Evolutionary conservation across 192 early-diverging fungal species (phyloP), one percentile per base, ranked within the genome.

Genomic region (Martensiomyces pterosporus): DNA sequence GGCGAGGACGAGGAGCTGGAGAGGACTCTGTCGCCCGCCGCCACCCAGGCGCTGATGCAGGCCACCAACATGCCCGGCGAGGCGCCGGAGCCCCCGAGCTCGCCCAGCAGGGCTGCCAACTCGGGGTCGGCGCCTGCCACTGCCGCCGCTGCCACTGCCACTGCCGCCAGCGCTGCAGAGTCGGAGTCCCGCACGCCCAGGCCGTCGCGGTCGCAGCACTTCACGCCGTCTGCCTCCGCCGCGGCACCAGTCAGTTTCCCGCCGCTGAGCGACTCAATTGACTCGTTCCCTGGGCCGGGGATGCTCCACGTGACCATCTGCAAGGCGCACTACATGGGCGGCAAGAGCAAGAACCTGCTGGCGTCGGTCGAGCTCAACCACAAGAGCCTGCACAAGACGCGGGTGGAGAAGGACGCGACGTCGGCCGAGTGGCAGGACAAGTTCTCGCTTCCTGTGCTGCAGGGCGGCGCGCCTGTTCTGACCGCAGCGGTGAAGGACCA

Each of bases 331-430:
- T 41, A 42, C 24, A 42, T 7, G 17, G 21, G 29, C 3, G 18
- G 36, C 27, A 33, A 24, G 23, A 14, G 16, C 21, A 59, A 56
- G 55, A 73, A 73, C 39, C 22, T 73, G 41, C 13, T 66, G 26
- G 69, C 66, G 27, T 22, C 32, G 2, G 47, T 62, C 6, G 54
- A 57, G 37, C 39, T 73, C 49, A 73, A 73, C 69, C 54, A 62
- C 57, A 61, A 62, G 51, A 58, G 63, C n/a, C 19, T 73, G 49
- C 58, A 65, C 58, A 73, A 66, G 55, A 73, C 69, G 33, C 62
- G 39, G 3, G 63, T 60, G 14, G 57, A 73, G 37, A 73, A 73
- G 58, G 69, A 73, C 14, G 39, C 55, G 9, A 48, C 44, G 1
- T 18, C 39, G 13, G 69, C 51, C 2, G 24, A 43, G 3, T 73